Base-by-base conservation (phyloP, 208 protist genomes). In the Sergeia podlipaevii region DNA sequence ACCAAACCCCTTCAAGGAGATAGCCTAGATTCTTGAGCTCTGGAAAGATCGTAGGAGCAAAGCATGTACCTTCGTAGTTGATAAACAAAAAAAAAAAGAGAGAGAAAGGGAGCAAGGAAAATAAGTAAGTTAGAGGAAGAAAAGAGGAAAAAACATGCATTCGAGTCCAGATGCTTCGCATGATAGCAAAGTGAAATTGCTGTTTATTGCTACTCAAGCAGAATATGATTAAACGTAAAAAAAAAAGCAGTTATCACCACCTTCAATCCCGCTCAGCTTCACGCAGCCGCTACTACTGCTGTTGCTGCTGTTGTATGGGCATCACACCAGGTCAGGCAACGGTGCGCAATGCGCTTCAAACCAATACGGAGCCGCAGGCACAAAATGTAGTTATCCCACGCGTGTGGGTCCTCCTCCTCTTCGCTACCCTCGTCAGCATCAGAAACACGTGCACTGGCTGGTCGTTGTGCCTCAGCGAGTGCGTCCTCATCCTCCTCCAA, bases 281-380 rank as follows among this genome's bases (percentile, higher is more conserved):
- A 18, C 11, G 46, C 17, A 24, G 20, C 58, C 18, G 23, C 36
- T 56, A 20, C n/a, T 43, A 4, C 24, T 4, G 24, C 15, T 52
- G 18, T 11, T 50, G 15, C 10, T 45, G 17, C 8, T 17, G 11
- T 13, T 46, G 8, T 24, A 13, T 20, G 7, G 41, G 10, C 18
- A 10, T 21, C 43, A 55, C 82, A 89, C 75, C 82, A 93, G 30
- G 66, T 38, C 32, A 91, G 46, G 10, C 65, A 39, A 2, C 76
- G 73, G 6, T 55, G 33, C 0, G 76, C 82, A 51, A 93, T 93
- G 2, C 61, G 64, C 56, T 96, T 91, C 32, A 96, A 60, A 0
- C 71, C 81, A 17, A 89, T 62, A 48, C 82, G 85, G 11, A 93
- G 74, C 21, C 76, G 57, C 45, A 89, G 24, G 33, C 66, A 62